Conservation (phyloP, 2,329 filamentous ascomycete genomes). For the Triangularia verruculosa region DNA sequence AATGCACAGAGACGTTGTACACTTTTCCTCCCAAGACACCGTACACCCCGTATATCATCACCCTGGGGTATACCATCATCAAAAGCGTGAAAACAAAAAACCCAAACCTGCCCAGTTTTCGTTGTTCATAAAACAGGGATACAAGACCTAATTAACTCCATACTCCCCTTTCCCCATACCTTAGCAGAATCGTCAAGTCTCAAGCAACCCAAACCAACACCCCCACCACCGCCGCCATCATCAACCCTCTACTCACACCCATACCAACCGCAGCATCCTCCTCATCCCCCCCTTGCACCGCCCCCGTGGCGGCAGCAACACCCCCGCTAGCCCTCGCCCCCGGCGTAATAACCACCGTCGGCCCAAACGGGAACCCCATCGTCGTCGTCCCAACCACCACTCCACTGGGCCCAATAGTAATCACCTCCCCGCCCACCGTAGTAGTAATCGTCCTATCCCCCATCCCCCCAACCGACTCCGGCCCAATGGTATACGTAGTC, state of each 20-base stretch:
- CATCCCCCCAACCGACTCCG: constrained; percentile 28
- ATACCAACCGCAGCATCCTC: constrained; percentile 18
- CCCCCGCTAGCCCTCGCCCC: constrained; percentile 14
- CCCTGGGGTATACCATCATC: neutral
- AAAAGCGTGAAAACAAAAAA: neutral
- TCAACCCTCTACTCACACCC: constrained; percentile 9
- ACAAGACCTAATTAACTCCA: neutral
- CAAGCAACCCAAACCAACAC: constrained; percentile 9
- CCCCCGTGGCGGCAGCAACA: neutral
- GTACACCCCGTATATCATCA: neutral
- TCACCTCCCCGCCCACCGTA: constrained; percentile 48
- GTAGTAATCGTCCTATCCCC: constrained; percentile 42
- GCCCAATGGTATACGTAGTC: constrained; percentile 50
- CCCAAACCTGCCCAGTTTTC: neutral
- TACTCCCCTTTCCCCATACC: neutral
- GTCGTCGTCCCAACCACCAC: constrained; percentile 44
- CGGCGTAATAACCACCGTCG: constrained; percentile 40
- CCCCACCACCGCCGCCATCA: constrained; percentile 8
- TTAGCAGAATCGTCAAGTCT: neutral
- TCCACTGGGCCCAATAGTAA: constrained; percentile 49
- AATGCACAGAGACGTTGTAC: neutral
- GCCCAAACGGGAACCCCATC: constrained; percentile 45
- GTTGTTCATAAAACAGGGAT: neutral
- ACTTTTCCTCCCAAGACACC: neutral
- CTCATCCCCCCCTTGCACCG: constrained; percentile 4